Evolutionary conservation across 257 asterid genomes (phyloP), one percentile per base, ranked within the genome.

Genomic region (Solanum lycopersicoides): DNA sequence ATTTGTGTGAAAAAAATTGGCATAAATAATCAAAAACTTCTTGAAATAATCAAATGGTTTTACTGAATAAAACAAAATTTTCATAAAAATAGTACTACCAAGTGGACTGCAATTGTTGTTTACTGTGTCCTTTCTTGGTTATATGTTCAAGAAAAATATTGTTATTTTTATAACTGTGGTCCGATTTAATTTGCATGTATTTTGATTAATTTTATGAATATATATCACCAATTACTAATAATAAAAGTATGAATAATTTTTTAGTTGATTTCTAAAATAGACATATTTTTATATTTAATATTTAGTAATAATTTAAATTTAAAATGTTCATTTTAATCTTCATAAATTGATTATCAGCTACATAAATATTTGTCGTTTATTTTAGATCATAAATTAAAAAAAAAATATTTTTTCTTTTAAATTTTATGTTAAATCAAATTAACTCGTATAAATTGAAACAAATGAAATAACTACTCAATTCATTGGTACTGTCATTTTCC

Each of bases 321-420:
- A 50, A 50, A 15, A 50, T 50, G 2, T 50, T 50, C 2, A 14
- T 50, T 50, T 50, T 15, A 50, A 50, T 0, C 3, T 50, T 50
- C 6, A 50, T 15, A 16, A 50, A 50, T 5, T 50, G 0, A 15
- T 15, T 50, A 5, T 15, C 21, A 2, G 0, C 9, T 0, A 6
- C 9, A 50, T 50, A 50, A 50, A 15, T 50, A 50, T 5, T 0
- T 50, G 1, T 6, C 0, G 1, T 50, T 50, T 3, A 50, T 0
- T 50, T 50, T 2, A 50, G 0, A 50, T 0, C 1, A 50, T 0
- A 50, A 50, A 45, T 45, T 44, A 3, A 44, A 44, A 45, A 4
- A 45, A 4, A 45, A 13, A 0, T 37, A 12, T 7, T 44, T 44
- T 10, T 47, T 13, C 0, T 37, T 44, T 44, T 3, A 12, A 12